Conservation (phyloP, 345 rosid species). For the Salix viminalis region DNA sequence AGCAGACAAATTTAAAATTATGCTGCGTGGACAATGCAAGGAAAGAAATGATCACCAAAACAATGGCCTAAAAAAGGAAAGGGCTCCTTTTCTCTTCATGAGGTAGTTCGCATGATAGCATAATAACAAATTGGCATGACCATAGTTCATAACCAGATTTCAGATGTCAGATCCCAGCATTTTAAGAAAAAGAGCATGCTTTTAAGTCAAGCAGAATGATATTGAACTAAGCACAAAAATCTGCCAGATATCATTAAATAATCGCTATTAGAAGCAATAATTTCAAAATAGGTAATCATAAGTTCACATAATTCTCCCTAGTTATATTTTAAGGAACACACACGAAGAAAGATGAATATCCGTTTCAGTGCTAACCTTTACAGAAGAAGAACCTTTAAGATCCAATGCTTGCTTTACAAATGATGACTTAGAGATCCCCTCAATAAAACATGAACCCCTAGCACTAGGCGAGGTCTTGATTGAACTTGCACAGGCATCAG, state of each 20-base stretch:
- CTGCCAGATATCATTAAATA: not conserved
- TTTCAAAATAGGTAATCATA: not conserved
- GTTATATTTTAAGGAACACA: not conserved
- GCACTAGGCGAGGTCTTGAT: conserved; percentile 55
- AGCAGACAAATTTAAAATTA: not conserved
- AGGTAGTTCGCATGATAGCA: not conserved
- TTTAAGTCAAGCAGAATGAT: not conserved
- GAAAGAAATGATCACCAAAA: not conserved
- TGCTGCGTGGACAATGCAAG: not conserved
- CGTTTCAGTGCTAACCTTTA: conserved; percentile 55
- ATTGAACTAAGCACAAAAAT: not conserved
- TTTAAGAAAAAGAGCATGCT: not conserved
- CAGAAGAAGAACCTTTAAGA: conserved; percentile 80
- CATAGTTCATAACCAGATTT: not conserved
- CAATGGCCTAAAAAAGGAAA: not conserved
- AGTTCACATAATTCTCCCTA: not conserved
- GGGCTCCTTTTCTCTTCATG: not conserved
- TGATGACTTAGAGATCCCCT: conserved; percentile 90
- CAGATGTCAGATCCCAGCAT: not conserved
- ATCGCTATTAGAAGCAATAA: not conserved
- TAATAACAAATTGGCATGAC: not conserved
- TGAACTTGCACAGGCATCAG: conserved; percentile 77
- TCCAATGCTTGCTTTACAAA: conserved; percentile 84
- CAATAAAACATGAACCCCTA: conserved; percentile 73
- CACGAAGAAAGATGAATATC: not conserved